Base-by-base conservation (phyloP, 2,329 filamentous ascomycete genomes). In the Orbilia blumenaviensis region DNA sequence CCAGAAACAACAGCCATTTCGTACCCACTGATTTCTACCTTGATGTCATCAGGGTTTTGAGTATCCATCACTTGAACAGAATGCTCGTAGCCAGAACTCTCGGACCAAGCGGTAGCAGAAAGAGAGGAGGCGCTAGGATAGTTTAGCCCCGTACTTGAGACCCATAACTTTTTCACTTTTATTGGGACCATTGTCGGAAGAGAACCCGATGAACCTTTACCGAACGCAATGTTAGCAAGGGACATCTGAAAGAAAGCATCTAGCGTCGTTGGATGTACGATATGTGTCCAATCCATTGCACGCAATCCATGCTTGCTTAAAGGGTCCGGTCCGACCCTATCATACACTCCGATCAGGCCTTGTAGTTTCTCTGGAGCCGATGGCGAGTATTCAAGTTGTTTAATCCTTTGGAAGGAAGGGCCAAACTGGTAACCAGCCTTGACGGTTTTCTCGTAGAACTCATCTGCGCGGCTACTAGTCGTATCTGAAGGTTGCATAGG, bases 251-350 rank as follows among this genome's bases (percentile, higher is more conserved):
- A 76, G 18, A 74, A 78, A 4, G 80, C 79, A 72, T 88, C 86
- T 3, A 87, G 78, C 52, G 86, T 83, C 0, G 84, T 82, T 0
- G 86, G 84, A 29, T 86, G 85, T 5, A 87, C 80, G 60, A 85
- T 82, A 27, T 84, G 83, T 0, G 82, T 74, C 1, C 84, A 82
- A 78, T 88, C 85, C 6, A 66, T 73, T 2, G 32, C 48, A 6
- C 60, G 60, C 23, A 42, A 29, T 0, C 27, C 48, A 12, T 21
- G 34, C 8, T 71, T 46, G 2, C 41, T 10, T 1, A 44, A 18
- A 12, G 66, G 46, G 34, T 46, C 32, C 1, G 56, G 32, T 14
- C 38, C 42, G 1, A 14, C 2, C 5, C 21, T 60, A 6, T 64
- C 27, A 18, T 66, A 66, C 8, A 32, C 23, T n/a, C 32, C 23